Conservation (phyloP, 305 asterid species). For the Solanum chacoense region DNA sequence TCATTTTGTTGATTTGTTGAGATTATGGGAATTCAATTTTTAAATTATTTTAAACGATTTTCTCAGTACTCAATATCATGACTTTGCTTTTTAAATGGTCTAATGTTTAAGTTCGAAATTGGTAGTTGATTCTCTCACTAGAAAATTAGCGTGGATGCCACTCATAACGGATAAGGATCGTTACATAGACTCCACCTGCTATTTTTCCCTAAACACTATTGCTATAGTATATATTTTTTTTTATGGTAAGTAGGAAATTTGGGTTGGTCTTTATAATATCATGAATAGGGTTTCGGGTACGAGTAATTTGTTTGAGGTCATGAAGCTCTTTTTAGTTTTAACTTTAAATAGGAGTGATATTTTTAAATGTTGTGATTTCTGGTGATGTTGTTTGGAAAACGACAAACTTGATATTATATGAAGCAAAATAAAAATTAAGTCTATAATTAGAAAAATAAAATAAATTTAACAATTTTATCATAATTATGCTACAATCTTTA, state of each 20-base stretch:
- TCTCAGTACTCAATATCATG: not conserved
- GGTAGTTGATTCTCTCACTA: not conserved
- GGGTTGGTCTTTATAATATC: not conserved
- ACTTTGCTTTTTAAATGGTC: not conserved
- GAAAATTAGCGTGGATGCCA: not conserved
- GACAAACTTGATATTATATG: not conserved
- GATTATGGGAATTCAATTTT: not conserved
- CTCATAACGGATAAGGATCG: not conserved
- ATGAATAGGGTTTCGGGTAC: not conserved
- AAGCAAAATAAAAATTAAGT: not conserved
- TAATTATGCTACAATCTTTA: not conserved
- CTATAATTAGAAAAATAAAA: not conserved
- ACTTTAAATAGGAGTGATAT: not conserved
- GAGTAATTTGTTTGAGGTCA: not conserved
- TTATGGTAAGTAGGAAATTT: not conserved
- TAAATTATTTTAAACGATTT: too few relatives aligned
- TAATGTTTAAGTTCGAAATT: not conserved
- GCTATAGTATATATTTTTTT: not conserved
- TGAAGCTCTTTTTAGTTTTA: not conserved
- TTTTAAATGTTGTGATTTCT: not conserved
- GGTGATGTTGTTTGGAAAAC: not conserved
- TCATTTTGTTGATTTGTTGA: too few relatives aligned
- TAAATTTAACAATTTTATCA: not conserved
- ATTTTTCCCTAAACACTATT: not conserved
- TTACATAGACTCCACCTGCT: not conserved